phyloP scores from a whole-genome alignment of 192 early-diverging fungal genomes.

The Thoreauomyces humboldtii region DNA sequence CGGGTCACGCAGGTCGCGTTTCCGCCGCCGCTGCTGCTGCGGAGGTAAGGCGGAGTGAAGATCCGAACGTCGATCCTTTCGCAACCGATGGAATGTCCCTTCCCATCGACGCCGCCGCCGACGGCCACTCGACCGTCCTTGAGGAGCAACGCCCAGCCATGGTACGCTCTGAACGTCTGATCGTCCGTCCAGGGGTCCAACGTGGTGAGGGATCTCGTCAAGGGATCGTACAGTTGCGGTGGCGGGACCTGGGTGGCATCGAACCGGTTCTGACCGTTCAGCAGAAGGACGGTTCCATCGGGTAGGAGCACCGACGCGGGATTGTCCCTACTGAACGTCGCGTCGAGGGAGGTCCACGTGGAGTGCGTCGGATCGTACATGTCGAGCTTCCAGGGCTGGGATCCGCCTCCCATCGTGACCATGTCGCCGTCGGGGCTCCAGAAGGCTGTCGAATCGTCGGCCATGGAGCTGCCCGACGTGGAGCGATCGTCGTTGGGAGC shows the following conservation, averaged over 20 bases:
- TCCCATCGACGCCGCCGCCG: constrained; percentile 10
- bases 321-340: constrained; percentile 9
- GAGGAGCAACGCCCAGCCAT: background rate
- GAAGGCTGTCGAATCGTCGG: constrained; percentile 5
- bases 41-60: constrained; percentile 22
- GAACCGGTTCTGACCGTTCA: constrained; percentile 13
- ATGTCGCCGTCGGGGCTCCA: constrained; percentile 6
- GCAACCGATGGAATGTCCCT: constrained; percentile 9
- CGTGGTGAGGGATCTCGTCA: constrained; percentile 1
- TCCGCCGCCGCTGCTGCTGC: background rate
- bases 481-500: constrained; percentile 5
- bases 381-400: constrained; percentile 17
- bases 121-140: constrained; percentile 17
- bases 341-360: background rate
- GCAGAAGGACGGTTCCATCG: constrained; percentile 3
- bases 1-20: constrained; percentile 9
- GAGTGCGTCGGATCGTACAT: background rate
- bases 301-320: constrained; percentile 7
- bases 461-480: background rate
- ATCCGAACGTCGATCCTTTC: constrained; percentile 16
- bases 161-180: background rate
- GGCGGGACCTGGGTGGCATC: constrained; percentile 4
- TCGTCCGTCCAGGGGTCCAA: constrained; percentile 6
- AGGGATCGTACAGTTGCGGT: constrained; percentile 7
- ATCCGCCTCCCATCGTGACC: constrained; percentile 6